Conservation (phyloP, 2,329 filamentous ascomycete species). For the Talaromyces amestolkiae region DNA sequence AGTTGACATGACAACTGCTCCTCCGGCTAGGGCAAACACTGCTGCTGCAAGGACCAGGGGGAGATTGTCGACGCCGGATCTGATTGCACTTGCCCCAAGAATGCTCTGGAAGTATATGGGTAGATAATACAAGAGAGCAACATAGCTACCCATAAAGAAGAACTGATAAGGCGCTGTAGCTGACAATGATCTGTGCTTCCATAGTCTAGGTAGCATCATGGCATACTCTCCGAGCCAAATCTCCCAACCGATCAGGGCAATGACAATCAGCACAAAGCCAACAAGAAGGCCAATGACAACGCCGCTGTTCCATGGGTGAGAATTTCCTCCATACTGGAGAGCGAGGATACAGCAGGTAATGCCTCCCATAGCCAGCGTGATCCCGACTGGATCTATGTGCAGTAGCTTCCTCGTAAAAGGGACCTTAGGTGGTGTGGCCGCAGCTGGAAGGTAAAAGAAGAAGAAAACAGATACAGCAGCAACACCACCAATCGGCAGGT, state of each 20-base stretch:
- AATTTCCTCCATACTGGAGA: constrained; percentile 28
- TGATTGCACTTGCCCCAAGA: constrained; percentile 27
- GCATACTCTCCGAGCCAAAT: constrained; percentile 25
- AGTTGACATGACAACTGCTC: constrained; percentile 26
- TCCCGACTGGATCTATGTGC: constrained; percentile 26
- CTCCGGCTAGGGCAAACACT: constrained; percentile 29
- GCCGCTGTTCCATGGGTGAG: constrained; percentile 24
- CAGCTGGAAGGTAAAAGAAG: background rate
- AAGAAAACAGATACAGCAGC: background rate
- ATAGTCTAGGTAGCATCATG: constrained; percentile 35
- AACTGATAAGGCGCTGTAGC: constrained; percentile 33
- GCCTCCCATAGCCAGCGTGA: constrained; percentile 23
- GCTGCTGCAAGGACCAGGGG: constrained; percentile 39
- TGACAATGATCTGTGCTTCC: constrained; percentile 38
- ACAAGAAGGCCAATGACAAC: constrained; percentile 26
- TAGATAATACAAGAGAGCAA: constrained; percentile 34
- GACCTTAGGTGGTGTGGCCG: background rate
- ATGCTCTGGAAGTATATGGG: constrained; percentile 21
- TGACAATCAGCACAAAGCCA: constrained; percentile 22
- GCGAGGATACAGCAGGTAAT: constrained; percentile 26
- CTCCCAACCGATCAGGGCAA: constrained; percentile 22
- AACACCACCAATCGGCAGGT: constrained; percentile 38
- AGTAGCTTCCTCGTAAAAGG: constrained; percentile 24
- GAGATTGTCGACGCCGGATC: constrained; percentile 42
- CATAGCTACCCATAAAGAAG: constrained; percentile 35